A percentile compares a stretch with the other conserved stretches of the same genome.
Conservation (phyloP, 176 grass and related monocot species). For the Avena sativa region DNA sequence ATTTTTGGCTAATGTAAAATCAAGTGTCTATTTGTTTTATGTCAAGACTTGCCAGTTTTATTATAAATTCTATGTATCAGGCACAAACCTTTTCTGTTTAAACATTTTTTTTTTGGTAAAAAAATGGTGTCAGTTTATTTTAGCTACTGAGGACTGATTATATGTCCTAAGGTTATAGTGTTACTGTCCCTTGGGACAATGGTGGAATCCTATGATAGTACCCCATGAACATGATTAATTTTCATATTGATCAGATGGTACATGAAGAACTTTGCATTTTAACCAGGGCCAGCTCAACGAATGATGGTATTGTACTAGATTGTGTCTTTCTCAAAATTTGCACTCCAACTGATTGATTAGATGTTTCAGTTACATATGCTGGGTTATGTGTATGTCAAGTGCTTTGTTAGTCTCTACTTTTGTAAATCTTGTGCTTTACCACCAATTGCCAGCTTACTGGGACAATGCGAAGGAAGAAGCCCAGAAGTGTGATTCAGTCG, state of each 20-base stretch:
- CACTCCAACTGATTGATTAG: neutral
- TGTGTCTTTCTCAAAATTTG: constrained; percentile 19
- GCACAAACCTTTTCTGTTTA: neutral
- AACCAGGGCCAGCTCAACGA: constrained; percentile 1
- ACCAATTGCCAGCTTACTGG: constrained; percentile 82
- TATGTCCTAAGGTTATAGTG: neutral
- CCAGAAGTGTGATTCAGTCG: constrained; percentile 71
- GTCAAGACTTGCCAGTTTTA: neutral
- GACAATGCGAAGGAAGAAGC: constrained; percentile 73
- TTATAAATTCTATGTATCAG: constrained; percentile 22
- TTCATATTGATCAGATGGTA: constrained; percentile 5
- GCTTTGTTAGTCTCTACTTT: constrained; percentile 13
- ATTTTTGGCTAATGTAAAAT: constrained; percentile 17
- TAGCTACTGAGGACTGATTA: constrained; percentile 17
- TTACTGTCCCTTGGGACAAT: neutral
- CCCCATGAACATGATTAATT: constrained; percentile 21
- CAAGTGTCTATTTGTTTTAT: neutral
- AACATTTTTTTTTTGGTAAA: neutral
- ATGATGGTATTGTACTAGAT: neutral
- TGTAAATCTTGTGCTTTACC: constrained; percentile 35
- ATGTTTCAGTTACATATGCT: constrained; percentile 22
- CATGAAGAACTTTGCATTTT: neutral
- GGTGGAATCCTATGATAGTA: constrained; percentile 14
- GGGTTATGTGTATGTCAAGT: constrained; percentile 25
- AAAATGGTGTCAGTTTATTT: neutral